These are phyloP conservation scores for Leccinum disarticulatum DNA, from an alignment of 768 basidiomycete species.

Conservation along the genomic window DNA sequence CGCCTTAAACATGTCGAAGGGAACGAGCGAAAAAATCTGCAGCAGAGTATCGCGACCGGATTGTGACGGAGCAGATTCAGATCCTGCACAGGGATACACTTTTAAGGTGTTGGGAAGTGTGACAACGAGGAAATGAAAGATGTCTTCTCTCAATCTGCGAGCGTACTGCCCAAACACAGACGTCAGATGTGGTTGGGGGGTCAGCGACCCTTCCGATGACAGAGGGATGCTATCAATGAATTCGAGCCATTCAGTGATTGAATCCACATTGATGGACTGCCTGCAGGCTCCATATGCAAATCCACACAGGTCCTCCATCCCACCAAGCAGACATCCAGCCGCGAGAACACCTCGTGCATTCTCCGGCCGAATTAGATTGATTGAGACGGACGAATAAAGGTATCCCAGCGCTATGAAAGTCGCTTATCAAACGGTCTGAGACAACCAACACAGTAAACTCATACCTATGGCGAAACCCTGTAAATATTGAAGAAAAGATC, in stretches of 20 bases:
- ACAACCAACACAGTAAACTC: constrained; percentile 4
- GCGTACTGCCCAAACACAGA: constrained; percentile 78
- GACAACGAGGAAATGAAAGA: constrained; percentile 75
- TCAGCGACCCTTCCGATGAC: constrained; percentile 44
- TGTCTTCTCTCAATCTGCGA: constrained; percentile 71
- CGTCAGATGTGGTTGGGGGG: constrained; percentile 46
- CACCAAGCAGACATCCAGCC: constrained; percentile 80
- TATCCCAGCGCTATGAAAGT: constrained; percentile 65
- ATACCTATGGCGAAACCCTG: constrained; percentile 79
- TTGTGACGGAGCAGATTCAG: constrained; percentile 38
- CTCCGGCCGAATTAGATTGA: constrained; percentile 65
- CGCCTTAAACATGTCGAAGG: constrained; percentile 85
- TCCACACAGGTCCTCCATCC: constrained; percentile 81
- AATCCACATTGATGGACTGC: constrained; percentile 72
- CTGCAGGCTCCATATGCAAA: constrained; percentile 78
- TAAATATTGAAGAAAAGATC: constrained; percentile 14
- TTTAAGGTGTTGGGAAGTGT: constrained; percentile 69
- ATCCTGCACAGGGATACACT: constrained; percentile 42
- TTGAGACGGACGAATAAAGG: constrained; percentile 72
- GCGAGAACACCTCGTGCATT: constrained; percentile 87
- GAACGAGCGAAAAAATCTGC: constrained; percentile 74
- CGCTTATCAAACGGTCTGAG: constrained; percentile 23
- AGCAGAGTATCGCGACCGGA: constrained; percentile 66
- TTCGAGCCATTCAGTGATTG: constrained; percentile 72
- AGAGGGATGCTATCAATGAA: constrained; percentile 64